These are phyloP conservation scores for Rutstroemia sp. DNA, from an alignment of 2,329 filamentous ascomycete species.

Conservation along the genomic window DNA sequence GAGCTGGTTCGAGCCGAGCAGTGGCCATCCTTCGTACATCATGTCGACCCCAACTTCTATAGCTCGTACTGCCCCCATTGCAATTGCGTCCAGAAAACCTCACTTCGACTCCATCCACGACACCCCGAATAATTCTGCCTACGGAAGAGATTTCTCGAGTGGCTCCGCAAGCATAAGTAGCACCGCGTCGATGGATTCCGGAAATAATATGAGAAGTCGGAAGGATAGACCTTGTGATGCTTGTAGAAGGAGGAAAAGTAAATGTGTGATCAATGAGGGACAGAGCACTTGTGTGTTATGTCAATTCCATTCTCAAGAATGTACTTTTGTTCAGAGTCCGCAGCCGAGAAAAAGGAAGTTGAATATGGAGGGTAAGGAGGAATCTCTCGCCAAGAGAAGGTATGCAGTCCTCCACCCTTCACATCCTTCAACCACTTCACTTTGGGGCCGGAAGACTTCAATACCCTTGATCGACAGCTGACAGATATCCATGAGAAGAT, in stretches of 20 bases:
- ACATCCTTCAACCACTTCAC: background rate
- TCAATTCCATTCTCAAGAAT: conserved; percentile 69
- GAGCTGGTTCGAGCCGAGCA: conserved; percentile 19
- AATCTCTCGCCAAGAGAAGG: conserved; percentile 61
- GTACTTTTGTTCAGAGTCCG: conserved; percentile 70
- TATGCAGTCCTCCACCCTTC: conserved; percentile 31
- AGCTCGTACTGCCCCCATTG: conserved; percentile 56
- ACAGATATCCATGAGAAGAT: conserved; percentile 36
- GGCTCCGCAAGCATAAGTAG: conserved; percentile 45
- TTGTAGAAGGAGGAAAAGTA: conserved; percentile 65
- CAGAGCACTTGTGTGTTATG: conserved; percentile 67
- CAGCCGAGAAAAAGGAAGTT: conserved; percentile 75
- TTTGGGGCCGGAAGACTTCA: background rate
- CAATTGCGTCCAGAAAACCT: conserved; percentile 55
- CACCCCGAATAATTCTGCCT: conserved; percentile 12
- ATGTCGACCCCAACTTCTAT: conserved; percentile 43
- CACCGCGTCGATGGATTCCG: conserved; percentile 44
- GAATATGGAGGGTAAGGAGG: conserved; percentile 48
- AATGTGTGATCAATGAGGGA: conserved; percentile 73
- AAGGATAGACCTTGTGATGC: conserved; percentile 60
- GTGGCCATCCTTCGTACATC: conserved; percentile 9
- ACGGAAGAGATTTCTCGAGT: conserved; percentile 27
- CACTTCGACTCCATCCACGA: conserved; percentile 26
- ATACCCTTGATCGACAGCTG: conserved; percentile 10
- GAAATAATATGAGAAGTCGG: conserved; percentile 36